These are phyloP conservation scores for Suillus subaureus DNA, from an alignment of 768 basidiomycete genomes.

Conservation along the genomic window DNA sequence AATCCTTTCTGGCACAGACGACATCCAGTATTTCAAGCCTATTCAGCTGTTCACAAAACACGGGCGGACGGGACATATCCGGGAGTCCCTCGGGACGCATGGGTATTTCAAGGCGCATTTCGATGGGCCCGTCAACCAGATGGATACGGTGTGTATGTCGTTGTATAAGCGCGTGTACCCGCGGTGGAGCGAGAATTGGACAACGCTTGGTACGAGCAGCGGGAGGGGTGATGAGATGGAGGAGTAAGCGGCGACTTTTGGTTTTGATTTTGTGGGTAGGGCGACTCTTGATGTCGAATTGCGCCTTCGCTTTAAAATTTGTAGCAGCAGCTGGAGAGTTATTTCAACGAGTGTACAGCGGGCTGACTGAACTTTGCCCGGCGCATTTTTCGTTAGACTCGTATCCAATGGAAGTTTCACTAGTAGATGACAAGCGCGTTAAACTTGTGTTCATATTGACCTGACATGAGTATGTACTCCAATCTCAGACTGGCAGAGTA, in stretches of 20 bases:
- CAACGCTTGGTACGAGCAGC: conserved; percentile 1
- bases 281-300: neutral
- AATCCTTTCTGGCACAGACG: conserved; percentile 49
- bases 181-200: conserved; percentile 73
- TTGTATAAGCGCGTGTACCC: conserved; percentile 74
- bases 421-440: neutral
- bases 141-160: conserved; percentile 97
- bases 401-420: neutral
- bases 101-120: conserved; percentile 98
- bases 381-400: neutral
- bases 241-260: conserved; percentile 5
- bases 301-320: neutral
- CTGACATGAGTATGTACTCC: neutral
- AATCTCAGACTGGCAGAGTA: neutral
- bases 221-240: conserved; percentile 30
- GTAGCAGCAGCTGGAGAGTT: neutral
- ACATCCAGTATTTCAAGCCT: conserved; percentile 92
- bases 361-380: neutral
- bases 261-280: neutral
- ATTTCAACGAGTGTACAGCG: neutral
- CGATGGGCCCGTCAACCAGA: conserved; percentile 91
- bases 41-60: conserved; percentile 87
- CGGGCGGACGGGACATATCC: conserved; percentile 59
- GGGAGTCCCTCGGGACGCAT: conserved; percentile 91
- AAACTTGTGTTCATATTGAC: neutral